phyloP scores from a whole-genome alignment of 768 basidiomycete genomes.

The Pulveroboletus sp. region DNA sequence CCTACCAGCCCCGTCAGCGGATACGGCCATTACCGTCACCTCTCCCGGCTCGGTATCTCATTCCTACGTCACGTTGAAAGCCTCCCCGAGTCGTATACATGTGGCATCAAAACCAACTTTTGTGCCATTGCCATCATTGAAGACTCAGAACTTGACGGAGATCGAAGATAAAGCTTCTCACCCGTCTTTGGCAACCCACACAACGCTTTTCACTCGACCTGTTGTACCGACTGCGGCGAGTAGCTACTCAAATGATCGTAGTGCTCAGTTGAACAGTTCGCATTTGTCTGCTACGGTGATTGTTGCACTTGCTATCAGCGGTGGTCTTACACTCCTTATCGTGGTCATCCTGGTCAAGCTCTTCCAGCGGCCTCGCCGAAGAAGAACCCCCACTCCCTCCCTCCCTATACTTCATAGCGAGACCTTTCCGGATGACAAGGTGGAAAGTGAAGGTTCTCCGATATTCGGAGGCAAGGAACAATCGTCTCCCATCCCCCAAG shows the following conservation, averaged over 20 bases:
- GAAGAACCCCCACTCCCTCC: slow-evolving; percentile 62
- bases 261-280: slow-evolving; percentile 13
- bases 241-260: background rate
- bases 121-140: slow-evolving; percentile 26
- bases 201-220: slow-evolving; percentile 7
- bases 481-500: slow-evolving; percentile 33
- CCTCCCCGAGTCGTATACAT: slow-evolving; percentile 9
- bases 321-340: slow-evolving; percentile 44
- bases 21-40: slow-evolving; percentile 3
- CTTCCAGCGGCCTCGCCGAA: slow-evolving; percentile 46
- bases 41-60: slow-evolving; percentile 18
- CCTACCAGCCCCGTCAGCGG: slow-evolving; percentile 23
- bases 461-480: slow-evolving; percentile 75
- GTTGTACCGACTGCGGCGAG: background rate
- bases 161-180: slow-evolving; percentile 14
- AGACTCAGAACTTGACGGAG: slow-evolving; percentile 24
- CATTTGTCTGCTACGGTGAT: slow-evolving; percentile 47
- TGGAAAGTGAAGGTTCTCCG: slow-evolving; percentile 55
- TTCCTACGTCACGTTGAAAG: slow-evolving; percentile 20
- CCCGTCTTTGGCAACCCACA: slow-evolving; percentile 5
- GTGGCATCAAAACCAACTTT: slow-evolving; percentile 21
- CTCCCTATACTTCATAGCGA: slow-evolving; percentile 65
- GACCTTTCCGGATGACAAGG: slow-evolving; percentile 43
- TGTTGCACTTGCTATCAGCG: slow-evolving; percentile 49
- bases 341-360: slow-evolving; percentile 45